Evolutionary conservation across 805 yeast species (phyloP).

Genomic region (Starmerella powellii): DNA sequence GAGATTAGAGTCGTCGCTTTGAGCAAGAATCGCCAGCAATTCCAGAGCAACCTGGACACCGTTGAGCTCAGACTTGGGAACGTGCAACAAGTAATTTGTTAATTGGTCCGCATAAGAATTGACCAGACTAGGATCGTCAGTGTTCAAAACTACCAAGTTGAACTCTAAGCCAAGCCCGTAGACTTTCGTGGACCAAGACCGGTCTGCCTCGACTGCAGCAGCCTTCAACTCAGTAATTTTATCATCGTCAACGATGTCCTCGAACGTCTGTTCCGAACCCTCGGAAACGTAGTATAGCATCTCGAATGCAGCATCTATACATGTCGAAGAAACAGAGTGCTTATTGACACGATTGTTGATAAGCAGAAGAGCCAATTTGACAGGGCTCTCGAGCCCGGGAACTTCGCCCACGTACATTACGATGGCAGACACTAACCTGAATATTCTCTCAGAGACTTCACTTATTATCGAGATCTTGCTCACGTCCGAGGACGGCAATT

Average conservation of each 20-base stretch:
- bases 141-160: slow-evolving; percentile 16
- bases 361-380: background rate
- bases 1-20: slow-evolving; percentile 15
- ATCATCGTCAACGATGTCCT: slow-evolving; percentile 2
- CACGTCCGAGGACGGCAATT: background rate
- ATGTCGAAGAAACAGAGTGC: background rate
- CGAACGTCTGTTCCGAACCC: slow-evolving; percentile 18
- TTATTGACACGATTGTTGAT: background rate
- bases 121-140: slow-evolving; percentile 14
- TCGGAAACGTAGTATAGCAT: slow-evolving; percentile 27
- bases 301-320: slow-evolving; percentile 24
- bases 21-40: slow-evolving; percentile 39
- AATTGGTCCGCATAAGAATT: slow-evolving; percentile 11
- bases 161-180: slow-evolving; percentile 25
- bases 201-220: background rate
- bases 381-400: background rate
- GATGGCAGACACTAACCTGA: slow-evolving; percentile 44
- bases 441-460: slow-evolving; percentile 34
- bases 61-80: slow-evolving; percentile 33
- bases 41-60: slow-evolving; percentile 64
- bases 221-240: background rate
- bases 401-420: background rate
- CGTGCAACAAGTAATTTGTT: slow-evolving; percentile 6
- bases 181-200: slow-evolving; percentile 20
- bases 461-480: background rate